Evolutionary conservation across 345 rosid species (phyloP), one percentile per base, ranked within the genome.

Genomic region (Leavenworthia alabamica): DNA sequence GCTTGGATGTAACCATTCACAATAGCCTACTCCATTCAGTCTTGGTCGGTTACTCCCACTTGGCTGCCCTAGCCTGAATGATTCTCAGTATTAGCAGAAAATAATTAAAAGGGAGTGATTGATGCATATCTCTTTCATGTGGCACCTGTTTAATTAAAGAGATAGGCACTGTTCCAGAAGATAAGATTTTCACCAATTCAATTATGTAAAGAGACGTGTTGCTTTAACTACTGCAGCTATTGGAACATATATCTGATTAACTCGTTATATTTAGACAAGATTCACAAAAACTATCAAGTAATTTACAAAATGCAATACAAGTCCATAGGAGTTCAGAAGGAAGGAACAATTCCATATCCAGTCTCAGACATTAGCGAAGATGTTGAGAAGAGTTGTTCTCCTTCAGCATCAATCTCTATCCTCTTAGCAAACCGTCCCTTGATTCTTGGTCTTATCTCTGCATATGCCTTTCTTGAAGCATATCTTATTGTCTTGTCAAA

Each of bases 391-490:
- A 84, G 65, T 58, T 74, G 88, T 19, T 87, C 90, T 12, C 75
- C 82, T 48, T 83, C 89, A 43, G 81, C 76, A 7, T 83, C 89
- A 13, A 27, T 70, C 16, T 86, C 79, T 2, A 72, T 80, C 70
- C 94, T 81, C 83, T 93, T 93, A 0, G 90, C 97, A 24, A 93
- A 93, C 37, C 97, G 53, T 9, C 99, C 99, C 67, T 89, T 93
- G 78, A 93, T 82, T 27, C 99, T 71, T 7, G 97, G 99, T 52
- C 99, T 81, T 41, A 84, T 82, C 71, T 93, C 99, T 33, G 97
- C 99, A 41, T 93, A 89, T 3, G 99, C 97, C 76, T 93, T 89
- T 72, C 99, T 82, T 8, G 97, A 93, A 31, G 99, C 99, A 74
- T 93, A 89, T 80, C 99, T 77, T 57, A 89, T 93, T 10, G 99